These are phyloP conservation scores for Paraphaeosphaeria sporulosa DNA, from an alignment of 2,329 filamentous ascomycete species.

Conservation along the genomic window DNA sequence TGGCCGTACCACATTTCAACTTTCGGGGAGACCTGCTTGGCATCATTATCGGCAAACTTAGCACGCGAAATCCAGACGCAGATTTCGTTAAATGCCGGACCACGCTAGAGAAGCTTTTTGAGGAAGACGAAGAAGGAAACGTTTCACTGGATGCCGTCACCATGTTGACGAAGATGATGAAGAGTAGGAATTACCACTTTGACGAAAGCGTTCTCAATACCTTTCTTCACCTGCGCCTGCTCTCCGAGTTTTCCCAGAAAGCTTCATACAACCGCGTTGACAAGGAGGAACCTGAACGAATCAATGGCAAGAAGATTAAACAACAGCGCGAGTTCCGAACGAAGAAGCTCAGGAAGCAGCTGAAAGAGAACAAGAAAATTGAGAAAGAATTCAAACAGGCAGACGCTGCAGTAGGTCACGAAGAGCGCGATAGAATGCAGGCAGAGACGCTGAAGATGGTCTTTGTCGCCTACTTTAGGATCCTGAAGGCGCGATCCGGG, in stretches of 20 bases:
- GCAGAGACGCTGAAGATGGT: slow-evolving; percentile 95
- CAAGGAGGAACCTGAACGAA: slow-evolving; percentile 57
- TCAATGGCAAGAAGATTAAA: slow-evolving; percentile 67
- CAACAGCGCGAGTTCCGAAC: slow-evolving; percentile 85
- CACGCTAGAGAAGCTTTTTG: slow-evolving; percentile 82
- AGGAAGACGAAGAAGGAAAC: slow-evolving; percentile 87
- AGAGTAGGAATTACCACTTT: slow-evolving; percentile 79
- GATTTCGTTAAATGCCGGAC: slow-evolving; percentile 81
- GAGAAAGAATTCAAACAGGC: slow-evolving; percentile 94
- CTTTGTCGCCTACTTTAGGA: slow-evolving; percentile 93
- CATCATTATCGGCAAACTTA: slow-evolving; percentile 85
- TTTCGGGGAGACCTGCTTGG: slow-evolving; percentile 87
- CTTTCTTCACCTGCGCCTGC: slow-evolving; percentile 85
- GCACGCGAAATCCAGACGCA: slow-evolving; percentile 72
- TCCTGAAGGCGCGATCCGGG: slow-evolving; percentile 81
- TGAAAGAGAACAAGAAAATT: slow-evolving; percentile 85
- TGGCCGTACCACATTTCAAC: slow-evolving; percentile 94
- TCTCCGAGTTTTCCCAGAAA: slow-evolving; percentile 87
- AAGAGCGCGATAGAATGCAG: slow-evolving; percentile 93
- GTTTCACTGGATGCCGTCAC: slow-evolving; percentile 86
- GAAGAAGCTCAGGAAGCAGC: slow-evolving; percentile 82
- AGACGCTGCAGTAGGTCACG: slow-evolving; percentile 87
- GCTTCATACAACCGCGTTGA: slow-evolving; percentile 82
- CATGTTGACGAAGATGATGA: slow-evolving; percentile 94
- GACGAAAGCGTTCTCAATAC: slow-evolving; percentile 88